Evolutionary conservation across 805 yeast genomes (phyloP).

Genomic region (Brettanomyces sp.): DNA sequence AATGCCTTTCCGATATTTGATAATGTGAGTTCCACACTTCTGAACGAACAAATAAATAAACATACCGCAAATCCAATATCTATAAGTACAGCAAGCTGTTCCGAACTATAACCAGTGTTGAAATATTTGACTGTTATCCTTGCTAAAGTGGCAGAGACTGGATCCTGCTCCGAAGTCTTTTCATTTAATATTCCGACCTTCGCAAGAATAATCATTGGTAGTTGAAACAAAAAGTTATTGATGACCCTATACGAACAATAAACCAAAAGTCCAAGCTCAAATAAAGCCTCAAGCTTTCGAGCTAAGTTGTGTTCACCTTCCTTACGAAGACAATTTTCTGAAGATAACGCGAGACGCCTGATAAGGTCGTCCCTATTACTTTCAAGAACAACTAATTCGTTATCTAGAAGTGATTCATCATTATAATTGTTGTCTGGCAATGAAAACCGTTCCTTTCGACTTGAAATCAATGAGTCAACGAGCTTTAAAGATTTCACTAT

Average conservation of each 20-base stretch:
- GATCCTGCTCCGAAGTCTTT: constrained; percentile 5
- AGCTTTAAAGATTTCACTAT: constrained; percentile 32
- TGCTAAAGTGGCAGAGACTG: constrained; percentile 40
- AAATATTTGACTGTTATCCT: constrained; percentile 25
- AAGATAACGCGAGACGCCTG: background rate
- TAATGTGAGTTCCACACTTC: constrained; percentile 54
- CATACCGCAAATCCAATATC: constrained; percentile 47
- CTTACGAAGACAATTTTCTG: background rate
- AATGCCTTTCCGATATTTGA: constrained; percentile 33
- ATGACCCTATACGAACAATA: constrained; percentile 42
- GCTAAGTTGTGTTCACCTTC: constrained; percentile 2
- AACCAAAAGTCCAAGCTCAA: constrained; percentile 24
- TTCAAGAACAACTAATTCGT: background rate
- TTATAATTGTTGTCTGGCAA: too few relatives aligned
- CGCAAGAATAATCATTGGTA: constrained; percentile 25
- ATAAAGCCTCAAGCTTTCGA: constrained; percentile 1
- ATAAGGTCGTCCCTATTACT: background rate
- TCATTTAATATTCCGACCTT: constrained; percentile 4
- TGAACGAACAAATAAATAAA: constrained; percentile 53
- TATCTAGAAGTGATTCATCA: background rate
- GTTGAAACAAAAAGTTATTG: constrained; percentile 30
- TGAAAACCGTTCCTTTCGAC: background rate
- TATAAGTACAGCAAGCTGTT: constrained; percentile 34
- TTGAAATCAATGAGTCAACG: constrained; percentile 25
- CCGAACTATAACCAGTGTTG: constrained; percentile 23